Evolutionary conservation across 129 eudicot species (phyloP).

Genomic region (Gnaphalium uliginosum): DNA sequence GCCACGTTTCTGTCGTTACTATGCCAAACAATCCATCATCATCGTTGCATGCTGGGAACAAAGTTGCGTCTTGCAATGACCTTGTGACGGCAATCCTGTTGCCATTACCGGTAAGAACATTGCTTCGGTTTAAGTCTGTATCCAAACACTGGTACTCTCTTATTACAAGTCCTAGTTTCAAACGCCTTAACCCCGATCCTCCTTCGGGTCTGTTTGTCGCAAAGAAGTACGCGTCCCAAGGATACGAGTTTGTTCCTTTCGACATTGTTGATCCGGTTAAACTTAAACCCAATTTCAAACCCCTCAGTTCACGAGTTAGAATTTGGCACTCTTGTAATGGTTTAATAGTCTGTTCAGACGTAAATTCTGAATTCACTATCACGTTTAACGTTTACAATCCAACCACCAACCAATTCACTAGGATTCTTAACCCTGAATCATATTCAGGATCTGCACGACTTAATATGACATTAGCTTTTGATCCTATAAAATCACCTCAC

Average conservation of each 20-base stretch:
- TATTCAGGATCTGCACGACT: not conserved
- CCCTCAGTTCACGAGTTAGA: not conserved
- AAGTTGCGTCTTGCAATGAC: not conserved
- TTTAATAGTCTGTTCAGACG: not conserved
- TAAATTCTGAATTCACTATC: no score
- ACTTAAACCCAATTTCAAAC: not conserved
- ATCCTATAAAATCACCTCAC: not conserved
- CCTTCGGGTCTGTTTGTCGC: not conserved
- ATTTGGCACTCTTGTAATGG: not conserved
- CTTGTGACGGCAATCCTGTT: not conserved
- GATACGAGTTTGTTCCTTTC: not conserved
- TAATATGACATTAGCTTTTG: constrained; percentile 1
- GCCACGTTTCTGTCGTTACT: no score
- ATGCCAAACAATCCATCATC: no score
- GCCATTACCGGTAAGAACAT: not conserved
- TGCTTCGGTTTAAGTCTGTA: not conserved
- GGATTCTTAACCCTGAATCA: not conserved
- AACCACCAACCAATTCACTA: constrained; percentile 1
- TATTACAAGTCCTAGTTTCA: not conserved
- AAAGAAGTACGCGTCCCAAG: not conserved
- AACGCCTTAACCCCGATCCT: not conserved
- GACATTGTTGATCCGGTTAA: not conserved
- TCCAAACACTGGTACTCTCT: not conserved
- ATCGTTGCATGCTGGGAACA: no score
- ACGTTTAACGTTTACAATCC: not conserved